Evolutionary conservation across 139 green algal genomes (phyloP).

Genomic region (Volvox reticuliferus): DNA sequence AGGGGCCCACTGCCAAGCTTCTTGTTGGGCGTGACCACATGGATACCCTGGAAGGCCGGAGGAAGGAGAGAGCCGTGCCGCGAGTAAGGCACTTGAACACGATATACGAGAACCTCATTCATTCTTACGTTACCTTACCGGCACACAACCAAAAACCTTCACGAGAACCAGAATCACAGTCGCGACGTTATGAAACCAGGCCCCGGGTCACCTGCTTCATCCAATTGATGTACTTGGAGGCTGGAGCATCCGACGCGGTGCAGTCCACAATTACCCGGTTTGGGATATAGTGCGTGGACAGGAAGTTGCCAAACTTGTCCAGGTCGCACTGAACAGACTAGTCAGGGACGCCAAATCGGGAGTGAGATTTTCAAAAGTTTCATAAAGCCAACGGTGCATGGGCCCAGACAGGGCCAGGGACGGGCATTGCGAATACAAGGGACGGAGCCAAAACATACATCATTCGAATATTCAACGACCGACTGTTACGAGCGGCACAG

Average conservation of each 20-base stretch:
- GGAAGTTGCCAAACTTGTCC: conserved; percentile 73
- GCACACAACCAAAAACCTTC: too few relatives aligned
- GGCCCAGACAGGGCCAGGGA: too few relatives aligned
- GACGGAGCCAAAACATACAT: too few relatives aligned
- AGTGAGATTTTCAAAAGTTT: too few relatives aligned
- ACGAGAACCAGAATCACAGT: too few relatives aligned
- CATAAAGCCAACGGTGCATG: too few relatives aligned
- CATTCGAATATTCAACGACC: too few relatives aligned
- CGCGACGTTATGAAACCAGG: neutral
- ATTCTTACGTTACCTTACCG: too few relatives aligned
- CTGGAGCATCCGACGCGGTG: conserved; percentile 86
- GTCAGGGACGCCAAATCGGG: neutral
- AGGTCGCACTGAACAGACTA: conserved; percentile 51
- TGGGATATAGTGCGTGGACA: conserved; percentile 85
- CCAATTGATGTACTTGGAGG: conserved; percentile 87
- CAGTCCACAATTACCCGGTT: conserved; percentile 97
- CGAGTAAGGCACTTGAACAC: neutral
- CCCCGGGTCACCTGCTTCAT: conserved; percentile 65
- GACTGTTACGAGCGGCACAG: too few relatives aligned
- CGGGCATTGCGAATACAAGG: too few relatives aligned
- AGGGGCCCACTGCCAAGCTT: conserved; percentile 92
- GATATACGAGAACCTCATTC: too few relatives aligned
- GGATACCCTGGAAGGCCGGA: conserved; percentile 78
- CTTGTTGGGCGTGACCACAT: conserved; percentile 98
- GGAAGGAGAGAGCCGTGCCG: neutral